These are phyloP conservation scores for Penicillium crustosum DNA, from an alignment of 2,329 filamentous ascomycete species.

Conservation along the genomic window DNA sequence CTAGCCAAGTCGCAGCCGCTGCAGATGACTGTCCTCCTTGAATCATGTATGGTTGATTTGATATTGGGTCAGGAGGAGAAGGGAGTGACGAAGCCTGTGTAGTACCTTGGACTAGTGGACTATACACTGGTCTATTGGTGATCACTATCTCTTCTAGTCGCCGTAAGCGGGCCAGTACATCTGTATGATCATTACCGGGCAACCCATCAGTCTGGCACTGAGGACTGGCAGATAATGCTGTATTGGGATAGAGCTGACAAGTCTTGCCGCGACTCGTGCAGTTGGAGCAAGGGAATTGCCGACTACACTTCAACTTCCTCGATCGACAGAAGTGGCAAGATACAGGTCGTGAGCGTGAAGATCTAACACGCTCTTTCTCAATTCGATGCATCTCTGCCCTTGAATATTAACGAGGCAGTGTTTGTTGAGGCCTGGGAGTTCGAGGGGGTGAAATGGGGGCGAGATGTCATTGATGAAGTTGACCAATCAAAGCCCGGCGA, in stretches of 20 bases:
- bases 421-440: background rate
- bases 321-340: constrained; percentile 38
- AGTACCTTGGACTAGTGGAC: background rate
- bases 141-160: constrained; percentile 21
- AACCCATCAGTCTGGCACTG: background rate
- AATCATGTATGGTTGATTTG: background rate
- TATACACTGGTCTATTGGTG: background rate
- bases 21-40: background rate
- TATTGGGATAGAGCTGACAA: constrained; percentile 23
- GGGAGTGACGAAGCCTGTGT: constrained; percentile 1
- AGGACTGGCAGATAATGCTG: background rate
- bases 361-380: constrained; percentile 7
- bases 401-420: background rate
- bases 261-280: constrained; percentile 39
- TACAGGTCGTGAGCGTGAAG: constrained; percentile 29
- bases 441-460: background rate
- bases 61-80: background rate
- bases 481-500: constrained; percentile 13
- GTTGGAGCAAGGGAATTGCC: constrained; percentile 51
- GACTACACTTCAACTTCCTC: constrained; percentile 53
- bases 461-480: background rate
- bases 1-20: constrained; percentile 17
- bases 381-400: constrained; percentile 12
- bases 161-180: constrained; percentile 16
- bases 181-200: background rate